Percentiles rank a stretch among this genome's conserved stretches.
phyloP scores from a whole-genome alignment of 257 asterid genomes.

The Mentha longifolia region DNA sequence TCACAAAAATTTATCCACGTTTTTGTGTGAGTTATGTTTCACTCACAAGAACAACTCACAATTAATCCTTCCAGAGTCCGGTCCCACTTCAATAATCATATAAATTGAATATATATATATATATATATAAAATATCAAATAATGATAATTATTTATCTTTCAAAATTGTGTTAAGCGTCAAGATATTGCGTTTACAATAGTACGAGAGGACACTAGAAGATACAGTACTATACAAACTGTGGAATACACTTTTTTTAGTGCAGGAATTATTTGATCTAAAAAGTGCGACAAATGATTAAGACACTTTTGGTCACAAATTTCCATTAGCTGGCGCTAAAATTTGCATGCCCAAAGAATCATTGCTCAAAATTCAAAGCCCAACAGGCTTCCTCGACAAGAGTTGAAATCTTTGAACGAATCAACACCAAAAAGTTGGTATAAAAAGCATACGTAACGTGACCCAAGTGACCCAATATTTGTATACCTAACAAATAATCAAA shows the following conservation, averaged over 20 bases:
- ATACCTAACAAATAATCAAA: constrained; percentile 16
- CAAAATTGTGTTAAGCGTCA: too few relatives aligned
- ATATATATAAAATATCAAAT: too few relatives aligned
- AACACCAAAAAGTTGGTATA: constrained; percentile 3
- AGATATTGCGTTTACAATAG: too few relatives aligned
- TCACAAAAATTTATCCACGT: too few relatives aligned
- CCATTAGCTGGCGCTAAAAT: constrained; percentile 19
- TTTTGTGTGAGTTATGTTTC: too few relatives aligned
- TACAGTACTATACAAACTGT: too few relatives aligned
- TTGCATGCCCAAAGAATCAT: constrained; percentile 29
- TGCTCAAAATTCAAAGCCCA: constrained; percentile 28
- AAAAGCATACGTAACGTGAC: constrained; percentile 7
- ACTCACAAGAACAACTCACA: too few relatives aligned
- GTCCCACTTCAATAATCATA: too few relatives aligned
- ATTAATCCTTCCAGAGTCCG: too few relatives aligned
- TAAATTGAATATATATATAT: too few relatives aligned
- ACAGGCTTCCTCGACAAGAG: constrained; percentile 42
- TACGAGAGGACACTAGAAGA: too few relatives aligned
- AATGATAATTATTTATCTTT: too few relatives aligned
- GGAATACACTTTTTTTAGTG: not conserved
- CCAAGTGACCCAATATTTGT: constrained; percentile 18
- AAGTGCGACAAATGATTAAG: not conserved
- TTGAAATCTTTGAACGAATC: constrained; percentile 41
- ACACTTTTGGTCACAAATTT: not conserved
- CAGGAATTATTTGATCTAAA: not conserved